Conservation (phyloP, 1,284 basidiomycete species). For the Boletus albobrunnescens region DNA sequence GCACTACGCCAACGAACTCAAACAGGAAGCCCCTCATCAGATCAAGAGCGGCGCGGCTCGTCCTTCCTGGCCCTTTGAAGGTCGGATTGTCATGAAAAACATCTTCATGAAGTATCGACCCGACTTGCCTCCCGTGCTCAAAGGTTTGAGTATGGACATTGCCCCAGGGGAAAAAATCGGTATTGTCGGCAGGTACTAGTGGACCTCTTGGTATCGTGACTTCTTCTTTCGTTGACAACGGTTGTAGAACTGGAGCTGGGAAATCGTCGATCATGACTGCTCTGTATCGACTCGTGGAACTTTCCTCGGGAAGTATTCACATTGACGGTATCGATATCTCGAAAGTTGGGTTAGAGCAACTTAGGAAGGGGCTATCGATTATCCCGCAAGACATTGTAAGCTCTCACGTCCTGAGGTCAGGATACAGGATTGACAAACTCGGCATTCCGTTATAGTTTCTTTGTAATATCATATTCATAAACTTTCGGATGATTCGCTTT, state of each 20-base stretch:
- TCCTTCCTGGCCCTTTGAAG: slow-evolving; percentile 63
- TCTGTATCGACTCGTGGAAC: slow-evolving; percentile 60
- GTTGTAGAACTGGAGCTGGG: slow-evolving; percentile 65
- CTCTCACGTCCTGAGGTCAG: slow-evolving; percentile 4
- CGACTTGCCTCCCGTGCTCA: slow-evolving; percentile 64
- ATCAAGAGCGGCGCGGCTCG: slow-evolving; percentile 56
- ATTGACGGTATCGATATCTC: slow-evolving; percentile 70
- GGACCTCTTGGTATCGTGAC: background rate
- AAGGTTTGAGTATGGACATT: slow-evolving; percentile 62
- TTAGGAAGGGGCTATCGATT: slow-evolving; percentile 70
- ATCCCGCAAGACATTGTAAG: slow-evolving; percentile 88
- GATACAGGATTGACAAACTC: background rate
- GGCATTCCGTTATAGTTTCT: slow-evolving; percentile 18
- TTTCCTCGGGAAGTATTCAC: slow-evolving; percentile 58
- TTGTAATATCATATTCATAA: slow-evolving; percentile 10
- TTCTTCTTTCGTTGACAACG: slow-evolving; percentile 4
- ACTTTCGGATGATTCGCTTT: background rate
- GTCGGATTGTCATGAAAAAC: slow-evolving; percentile 59
- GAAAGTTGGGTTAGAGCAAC: slow-evolving; percentile 59
- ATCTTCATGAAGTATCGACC: slow-evolving; percentile 70
- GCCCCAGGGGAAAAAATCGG: slow-evolving; percentile 85
- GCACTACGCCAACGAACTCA: slow-evolving; percentile 61
- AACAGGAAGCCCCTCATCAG: slow-evolving; percentile 73
- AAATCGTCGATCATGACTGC: slow-evolving; percentile 66
- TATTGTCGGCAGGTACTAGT: slow-evolving; percentile 62